Percentiles rank a stretch among this genome's conserved stretches.
These are phyloP conservation scores for Rhynchospora tenuis DNA, from an alignment of 176 grass and related monocot genomes.

Conservation along the genomic window DNA sequence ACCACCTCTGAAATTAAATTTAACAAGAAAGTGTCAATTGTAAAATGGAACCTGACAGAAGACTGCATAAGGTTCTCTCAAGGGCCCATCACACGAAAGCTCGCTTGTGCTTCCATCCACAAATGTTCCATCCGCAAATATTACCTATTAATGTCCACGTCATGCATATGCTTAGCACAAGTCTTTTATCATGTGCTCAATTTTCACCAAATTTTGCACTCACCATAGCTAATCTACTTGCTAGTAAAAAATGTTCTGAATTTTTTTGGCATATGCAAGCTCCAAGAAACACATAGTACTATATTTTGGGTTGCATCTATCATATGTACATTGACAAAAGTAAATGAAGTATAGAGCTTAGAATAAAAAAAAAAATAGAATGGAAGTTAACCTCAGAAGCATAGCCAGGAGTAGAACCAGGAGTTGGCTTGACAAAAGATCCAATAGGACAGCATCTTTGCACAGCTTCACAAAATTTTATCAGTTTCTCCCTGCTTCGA, in stretches of 20 bases:
- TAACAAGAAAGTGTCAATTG: background rate
- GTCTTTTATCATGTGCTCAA: background rate
- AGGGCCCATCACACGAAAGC: slow-evolving; percentile 87
- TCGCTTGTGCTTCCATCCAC: slow-evolving; percentile 94
- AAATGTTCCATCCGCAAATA: slow-evolving; percentile 93
- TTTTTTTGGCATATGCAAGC: background rate
- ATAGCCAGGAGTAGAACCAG: slow-evolving; percentile 91
- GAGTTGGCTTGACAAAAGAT: slow-evolving; percentile 82
- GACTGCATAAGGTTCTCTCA: slow-evolving; percentile 85
- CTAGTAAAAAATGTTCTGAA: background rate
- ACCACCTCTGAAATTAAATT: background rate
- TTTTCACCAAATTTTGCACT: background rate
- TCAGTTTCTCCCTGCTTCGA: slow-evolving; percentile 58
- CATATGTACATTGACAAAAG: background rate
- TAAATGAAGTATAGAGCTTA: background rate
- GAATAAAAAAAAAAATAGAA: background rate
- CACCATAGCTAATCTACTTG: background rate
- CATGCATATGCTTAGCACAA: background rate
- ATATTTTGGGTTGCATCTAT: background rate
- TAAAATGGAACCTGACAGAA: slow-evolving; percentile 72
- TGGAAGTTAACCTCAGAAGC: slow-evolving; percentile 66
- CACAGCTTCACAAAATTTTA: slow-evolving; percentile 88
- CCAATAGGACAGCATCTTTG: slow-evolving; percentile 84
- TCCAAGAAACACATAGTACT: background rate
- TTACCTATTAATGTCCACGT: slow-evolving; percentile 46